Base-by-base conservation (phyloP, 2,329 filamentous ascomycete species). In the Chlorencoelia australis region DNA sequence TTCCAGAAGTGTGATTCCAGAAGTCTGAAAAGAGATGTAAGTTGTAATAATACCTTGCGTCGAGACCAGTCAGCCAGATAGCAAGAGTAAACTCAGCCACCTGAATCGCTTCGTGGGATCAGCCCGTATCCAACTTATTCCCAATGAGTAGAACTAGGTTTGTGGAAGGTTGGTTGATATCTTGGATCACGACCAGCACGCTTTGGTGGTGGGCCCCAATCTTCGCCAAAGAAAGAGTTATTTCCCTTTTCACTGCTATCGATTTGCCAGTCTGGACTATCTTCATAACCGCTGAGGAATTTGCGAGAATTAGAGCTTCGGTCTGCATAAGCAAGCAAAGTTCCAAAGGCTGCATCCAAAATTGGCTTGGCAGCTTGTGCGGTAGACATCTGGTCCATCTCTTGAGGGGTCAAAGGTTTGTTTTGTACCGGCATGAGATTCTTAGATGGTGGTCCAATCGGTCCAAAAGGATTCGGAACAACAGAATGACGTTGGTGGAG, bases 191-290 rank as follows among this genome's bases (percentile, higher is more conserved):
- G 19, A 28, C 29, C 28, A 20, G 24, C 10, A 19, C 30, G 15
- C 11, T 30, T 25, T 14, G 31, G 32, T 25, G 27, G 25, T 13
- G 39, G 18, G 20, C 52, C 49, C 49, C 48, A 53, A 31, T 52
- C 49, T 26, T 57, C 50, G 2, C 53, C 53, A 42, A 54, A 58
- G 28, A 48, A 42, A 19, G 41, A 51, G 3, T 42, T 35, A 18
- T 52, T 54, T 11, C 52, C 54, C 17, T 47, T 40, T 9, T 41
- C 31, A 13, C 36, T 48, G 4, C 29, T 22, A 38, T 58, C 54
- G 30, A 57, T 46, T 4, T 46, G 40, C 28, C 43, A 47, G 8
- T 36, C 34, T n/a, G 44, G 42, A 33, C 41, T 38, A 10, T 43
- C 40, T 13, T 27, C 20, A 25, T 50, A 57, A 9, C 37, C 32